A percentile compares a stretch with the other conserved stretches of the same genome.
These are phyloP conservation scores for Zoysia matrella DNA, from an alignment of 202 grass and related monocot genomes.

Conservation along the genomic window DNA sequence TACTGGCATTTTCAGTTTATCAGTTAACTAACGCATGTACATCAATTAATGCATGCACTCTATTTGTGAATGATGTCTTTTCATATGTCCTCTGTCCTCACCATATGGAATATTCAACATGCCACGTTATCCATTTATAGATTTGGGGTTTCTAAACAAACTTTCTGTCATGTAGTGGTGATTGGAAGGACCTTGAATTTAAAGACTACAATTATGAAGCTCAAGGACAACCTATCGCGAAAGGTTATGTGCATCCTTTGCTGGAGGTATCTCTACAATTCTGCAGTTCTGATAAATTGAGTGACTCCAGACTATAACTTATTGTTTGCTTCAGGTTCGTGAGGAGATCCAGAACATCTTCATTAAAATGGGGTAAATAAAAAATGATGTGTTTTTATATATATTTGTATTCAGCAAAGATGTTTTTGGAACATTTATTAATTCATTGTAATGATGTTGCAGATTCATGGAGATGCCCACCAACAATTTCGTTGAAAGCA, in stretches of 20 bases:
- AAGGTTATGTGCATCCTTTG: slow-evolving; percentile 77
- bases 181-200: slow-evolving; percentile 91
- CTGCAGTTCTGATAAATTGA: slow-evolving; percentile 19
- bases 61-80: slow-evolving; percentile 8
- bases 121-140: slow-evolving; percentile 4
- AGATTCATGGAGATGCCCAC: slow-evolving; percentile 97
- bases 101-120: slow-evolving; percentile 1
- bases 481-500: slow-evolving; percentile 96
- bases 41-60: background rate
- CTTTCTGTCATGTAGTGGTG: slow-evolving; percentile 65
- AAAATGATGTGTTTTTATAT: background rate
- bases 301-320: slow-evolving; percentile 11
- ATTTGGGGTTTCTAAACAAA: background rate
- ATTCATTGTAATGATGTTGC: slow-evolving; percentile 35
- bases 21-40: background rate
- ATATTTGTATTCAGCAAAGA: background rate
- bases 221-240: slow-evolving; percentile 74
- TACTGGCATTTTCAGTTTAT: slow-evolving; percentile 6
- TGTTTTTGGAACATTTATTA: slow-evolving; percentile 27
- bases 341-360: slow-evolving; percentile 91
- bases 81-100: slow-evolving; percentile 1
- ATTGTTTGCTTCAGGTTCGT: slow-evolving; percentile 60
- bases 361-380: slow-evolving; percentile 83
- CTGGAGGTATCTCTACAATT: slow-evolving; percentile 66
- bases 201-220: slow-evolving; percentile 91